Evolutionary conservation across 2,329 filamentous ascomycete species (phyloP), one percentile per base, ranked within the genome.

Genomic region (Boeremia lycopersici): DNA sequence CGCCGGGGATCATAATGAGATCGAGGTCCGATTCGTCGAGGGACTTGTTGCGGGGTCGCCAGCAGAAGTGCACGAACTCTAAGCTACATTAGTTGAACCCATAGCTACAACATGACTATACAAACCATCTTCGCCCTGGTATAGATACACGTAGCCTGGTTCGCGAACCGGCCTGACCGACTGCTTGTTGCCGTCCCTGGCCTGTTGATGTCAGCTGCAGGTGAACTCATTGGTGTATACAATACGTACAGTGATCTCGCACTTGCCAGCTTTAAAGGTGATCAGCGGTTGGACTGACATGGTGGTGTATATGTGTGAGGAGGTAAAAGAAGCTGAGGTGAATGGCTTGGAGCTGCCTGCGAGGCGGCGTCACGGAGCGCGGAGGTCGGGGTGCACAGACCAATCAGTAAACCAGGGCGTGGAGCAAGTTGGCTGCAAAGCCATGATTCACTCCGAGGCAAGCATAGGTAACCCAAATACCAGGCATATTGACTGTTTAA

Each of bases 1-100:
- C 96, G 48, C 84, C 84, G 19, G 95, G 93, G 47, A 99, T 88
- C 90, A 97, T 97, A 68, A 97, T 86, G 33, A 99, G 84, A 73
- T 99, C 93, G 60, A 96, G 79, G 57, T 95, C 89, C 53, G 93
- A 89, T 55, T 89, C 79, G 60, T 89, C 85, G 63, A 91, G 77
- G 19, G 87, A 81, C 54, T 86, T 84, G 63, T 82, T 84, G 63
- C 95, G 89, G 69, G 90, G 87, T 63, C 93, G 89, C 96, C 96
- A 99, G 84, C 93, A 97, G 79, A 99, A 96, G 80, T 97, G 93
- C 57, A 96, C 83, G 57, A 99, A 85, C 47, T 97, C 89, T 92
- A 62, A 38, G 38, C 26, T 13, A 8, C 35, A 43, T 72, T 29
- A 69, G 65, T 43, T 51, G 17, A 36, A 13, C 13, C n/a, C 36